These are phyloP conservation scores for Paraphaeosphaeria minitans DNA, from an alignment of 2,329 filamentous ascomycete species.

Conservation along the genomic window DNA sequence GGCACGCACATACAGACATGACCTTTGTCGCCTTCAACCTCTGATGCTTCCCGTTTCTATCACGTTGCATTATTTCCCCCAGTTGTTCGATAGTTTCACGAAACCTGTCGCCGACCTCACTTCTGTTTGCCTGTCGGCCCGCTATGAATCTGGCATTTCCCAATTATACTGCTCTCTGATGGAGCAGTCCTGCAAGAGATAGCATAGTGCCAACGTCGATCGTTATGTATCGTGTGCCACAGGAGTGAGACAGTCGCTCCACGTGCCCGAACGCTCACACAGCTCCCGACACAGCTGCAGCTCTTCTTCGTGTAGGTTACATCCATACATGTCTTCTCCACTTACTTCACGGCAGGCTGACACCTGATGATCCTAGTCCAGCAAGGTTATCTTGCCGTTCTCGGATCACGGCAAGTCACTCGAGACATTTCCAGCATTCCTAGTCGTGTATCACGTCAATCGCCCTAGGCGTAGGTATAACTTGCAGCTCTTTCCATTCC, in stretches of 20 bases:
- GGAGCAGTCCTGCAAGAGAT: not conserved
- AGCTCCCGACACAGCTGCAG: not conserved
- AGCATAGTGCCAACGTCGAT: not conserved
- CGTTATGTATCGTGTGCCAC: not conserved
- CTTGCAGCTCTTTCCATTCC: not conserved
- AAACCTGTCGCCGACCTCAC: not conserved
- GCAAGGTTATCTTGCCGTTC: not conserved
- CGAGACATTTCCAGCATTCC: not conserved
- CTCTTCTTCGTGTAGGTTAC: not conserved
- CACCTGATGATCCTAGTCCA: not conserved
- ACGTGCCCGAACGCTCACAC: not conserved
- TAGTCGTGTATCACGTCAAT: not conserved
- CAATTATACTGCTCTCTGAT: not conserved
- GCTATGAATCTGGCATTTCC: not conserved
- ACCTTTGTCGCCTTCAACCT: not conserved
- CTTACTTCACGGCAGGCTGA: not conserved
- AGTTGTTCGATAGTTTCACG: not conserved
- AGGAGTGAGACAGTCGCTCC: slow-evolving; percentile 2
- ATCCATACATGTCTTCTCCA: not conserved
- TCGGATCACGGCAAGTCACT: not conserved
- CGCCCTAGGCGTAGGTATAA: not conserved
- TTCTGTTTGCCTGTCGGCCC: not conserved
- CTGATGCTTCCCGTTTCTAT: not conserved
- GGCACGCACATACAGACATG: not conserved
- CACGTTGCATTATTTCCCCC: not conserved